Evolutionary conservation across 108 stramenopile species (phyloP).

Genomic region (Skeletonema marinoi): DNA sequence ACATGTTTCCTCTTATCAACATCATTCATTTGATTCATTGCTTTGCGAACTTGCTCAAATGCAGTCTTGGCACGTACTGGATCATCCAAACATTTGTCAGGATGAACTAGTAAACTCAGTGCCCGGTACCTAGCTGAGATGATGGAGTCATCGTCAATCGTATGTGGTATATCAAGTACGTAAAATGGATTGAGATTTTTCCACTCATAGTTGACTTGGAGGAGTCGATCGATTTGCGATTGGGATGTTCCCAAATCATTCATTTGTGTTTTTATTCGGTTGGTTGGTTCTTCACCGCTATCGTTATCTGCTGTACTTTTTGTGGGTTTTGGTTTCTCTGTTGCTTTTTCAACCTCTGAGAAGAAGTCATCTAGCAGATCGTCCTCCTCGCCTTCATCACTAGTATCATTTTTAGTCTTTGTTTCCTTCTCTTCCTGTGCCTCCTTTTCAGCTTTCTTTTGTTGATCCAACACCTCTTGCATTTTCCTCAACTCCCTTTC

Average conservation of each 20-base stretch:
- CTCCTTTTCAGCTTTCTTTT: slow-evolving; percentile 11
- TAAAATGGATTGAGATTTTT: slow-evolving; percentile 86
- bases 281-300: slow-evolving; percentile 39
- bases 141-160: slow-evolving; percentile 64
- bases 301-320: slow-evolving; percentile 20
- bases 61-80: slow-evolving; percentile 62
- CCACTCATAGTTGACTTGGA: slow-evolving; percentile 83
- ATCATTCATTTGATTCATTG: slow-evolving; percentile 69
- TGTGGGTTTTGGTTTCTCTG: slow-evolving; percentile 55
- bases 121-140: slow-evolving; percentile 85
- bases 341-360: slow-evolving; percentile 79
- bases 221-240: slow-evolving; percentile 82
- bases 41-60: slow-evolving; percentile 82
- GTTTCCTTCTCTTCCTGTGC: not conserved
- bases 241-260: slow-evolving; percentile 65
- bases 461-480: slow-evolving; percentile 29
- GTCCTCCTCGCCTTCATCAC: slow-evolving; percentile 48
- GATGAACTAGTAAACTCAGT: slow-evolving; percentile 77
- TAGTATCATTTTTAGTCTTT: slow-evolving; percentile 8
- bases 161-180: slow-evolving; percentile 71
- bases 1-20: slow-evolving; percentile 59
- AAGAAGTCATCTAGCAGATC: slow-evolving; percentile 87
- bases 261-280: slow-evolving; percentile 71
- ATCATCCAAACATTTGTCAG: slow-evolving; percentile 75
- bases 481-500: slow-evolving; percentile 26